These are phyloP conservation scores for Rhodotorula sp. DNA, from an alignment of 1,284 basidiomycete genomes.

Conservation along the genomic window DNA sequence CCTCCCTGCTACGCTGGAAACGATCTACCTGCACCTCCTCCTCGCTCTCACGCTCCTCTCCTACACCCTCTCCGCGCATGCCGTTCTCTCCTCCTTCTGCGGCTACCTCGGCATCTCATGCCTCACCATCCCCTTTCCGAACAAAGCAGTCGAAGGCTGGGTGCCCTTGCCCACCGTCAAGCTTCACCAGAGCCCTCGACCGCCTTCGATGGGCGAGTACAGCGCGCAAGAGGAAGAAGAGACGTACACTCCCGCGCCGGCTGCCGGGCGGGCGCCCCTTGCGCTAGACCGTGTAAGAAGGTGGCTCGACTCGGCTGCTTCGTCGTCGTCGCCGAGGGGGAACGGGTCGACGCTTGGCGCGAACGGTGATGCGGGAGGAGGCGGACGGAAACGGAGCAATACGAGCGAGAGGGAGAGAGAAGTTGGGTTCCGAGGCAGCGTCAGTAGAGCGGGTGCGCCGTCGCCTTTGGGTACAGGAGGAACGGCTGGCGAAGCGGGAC, in stretches of 20 bases:
- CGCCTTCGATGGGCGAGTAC: neutral
- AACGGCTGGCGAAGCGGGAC: neutral
- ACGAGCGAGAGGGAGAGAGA: conserved; percentile 27
- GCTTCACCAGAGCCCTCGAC: neutral
- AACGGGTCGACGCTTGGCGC: neutral
- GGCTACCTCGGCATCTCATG: conserved; percentile 37
- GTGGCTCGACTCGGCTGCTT: conserved; percentile 3
- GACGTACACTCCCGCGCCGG: conserved; percentile 1
- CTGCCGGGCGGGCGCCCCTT: neutral
- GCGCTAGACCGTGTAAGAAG: neutral
- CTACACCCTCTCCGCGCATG: conserved; percentile 35
- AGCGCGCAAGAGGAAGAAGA: conserved; percentile 12
- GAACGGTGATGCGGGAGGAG: neutral
- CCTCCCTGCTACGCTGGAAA: conserved; percentile 19
- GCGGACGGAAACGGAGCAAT: conserved; percentile 25
- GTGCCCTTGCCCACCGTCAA: neutral
- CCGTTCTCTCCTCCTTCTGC: conserved; percentile 36
- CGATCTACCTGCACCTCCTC: conserved; percentile 32
- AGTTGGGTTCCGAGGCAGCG: neutral
- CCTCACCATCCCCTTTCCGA: conserved; percentile 36
- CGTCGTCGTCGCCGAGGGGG: too few relatives aligned
- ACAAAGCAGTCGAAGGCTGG: conserved; percentile 17
- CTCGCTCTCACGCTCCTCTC: conserved; percentile 24
- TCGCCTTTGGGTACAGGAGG: neutral
- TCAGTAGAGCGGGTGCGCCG: neutral